Base-by-base conservation (phyloP, 2,329 filamentous ascomycete species). In the Aspergillus thermomutatus region DNA sequence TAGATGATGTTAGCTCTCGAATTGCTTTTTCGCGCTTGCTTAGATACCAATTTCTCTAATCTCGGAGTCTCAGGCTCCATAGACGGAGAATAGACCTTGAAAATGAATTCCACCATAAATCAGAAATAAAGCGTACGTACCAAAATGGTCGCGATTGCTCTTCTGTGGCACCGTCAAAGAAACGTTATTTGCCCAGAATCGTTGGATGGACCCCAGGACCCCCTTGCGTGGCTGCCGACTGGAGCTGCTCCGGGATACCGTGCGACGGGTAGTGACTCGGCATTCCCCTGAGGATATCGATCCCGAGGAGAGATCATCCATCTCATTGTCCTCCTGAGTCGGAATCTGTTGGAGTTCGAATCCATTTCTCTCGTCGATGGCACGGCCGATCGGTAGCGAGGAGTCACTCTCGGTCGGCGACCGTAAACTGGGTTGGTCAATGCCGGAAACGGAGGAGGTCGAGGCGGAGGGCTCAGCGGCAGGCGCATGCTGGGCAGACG, bases 111-210 rank as follows among this genome's bases (percentile, higher is more conserved):
- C 28, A 40, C 8, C 14, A 34, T 23, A 37, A 21, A 17, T 45
- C 25, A 27, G 19, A 52, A 45, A 55, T n/a, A 47, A 45, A 17
- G 53, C 10, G 56, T 14, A 64, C 67, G 55, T 60, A 77, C 75
- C 75, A 54, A 73, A 74, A 63, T 77, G 71, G 62, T 77, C 75
- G 3, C 75, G 68, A 60, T 76, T 76, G 26, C 66, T 72, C 57
- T 74, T 74, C 51, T 75, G 72, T 10, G 72, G 61, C 14, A 77
- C 74, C 0, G 68, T 72, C 59, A 77, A 49, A 4, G 66, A 68
- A 7, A 77, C 69, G 61, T 76, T 57, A n/a, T 74, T 96, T 87
- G 60, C 88, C 91, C 75, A 99, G 94, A 45, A 97, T 83, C 67
- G 93, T 85, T 55, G 85, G 78, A 76, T 92, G 90, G 63, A 84